Evolutionary conservation across 768 basidiomycete species (phyloP).

Genomic region (Mrakia blollopis): DNA sequence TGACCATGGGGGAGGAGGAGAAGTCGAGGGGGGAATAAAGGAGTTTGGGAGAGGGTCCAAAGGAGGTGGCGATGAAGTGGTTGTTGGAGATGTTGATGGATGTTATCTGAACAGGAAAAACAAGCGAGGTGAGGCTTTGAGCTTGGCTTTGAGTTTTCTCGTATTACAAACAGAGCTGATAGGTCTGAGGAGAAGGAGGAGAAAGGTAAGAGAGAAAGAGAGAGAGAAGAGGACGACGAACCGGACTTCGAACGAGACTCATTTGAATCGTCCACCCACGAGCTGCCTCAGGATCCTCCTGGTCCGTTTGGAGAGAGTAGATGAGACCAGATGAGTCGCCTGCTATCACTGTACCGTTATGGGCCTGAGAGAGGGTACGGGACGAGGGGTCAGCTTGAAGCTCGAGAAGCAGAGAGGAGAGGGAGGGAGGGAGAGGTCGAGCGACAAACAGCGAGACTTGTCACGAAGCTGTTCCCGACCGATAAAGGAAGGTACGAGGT

Average conservation of each 20-base stretch:
- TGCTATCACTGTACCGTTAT: neutral
- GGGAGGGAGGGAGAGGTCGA: neutral
- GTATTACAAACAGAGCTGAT: no score
- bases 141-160: no score
- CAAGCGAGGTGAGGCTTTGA: neutral
- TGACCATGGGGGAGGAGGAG: neutral
- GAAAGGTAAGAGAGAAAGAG: no score
- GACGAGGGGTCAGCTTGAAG: no score
- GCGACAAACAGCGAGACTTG: neutral
- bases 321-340: conserved; percentile 8
- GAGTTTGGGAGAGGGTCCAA: conserved; percentile 20
- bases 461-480: conserved; percentile 11
- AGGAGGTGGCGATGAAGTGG: conserved; percentile 27
- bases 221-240: neutral
- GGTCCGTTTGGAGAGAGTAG: conserved; percentile 8
- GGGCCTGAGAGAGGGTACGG: neutral
- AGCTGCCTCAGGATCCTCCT: neutral
- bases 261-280: conserved; percentile 13
- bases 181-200: no score
- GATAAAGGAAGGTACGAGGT: conserved; percentile 19
- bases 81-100: conserved; percentile 16
- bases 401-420: neutral
- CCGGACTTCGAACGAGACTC: neutral
- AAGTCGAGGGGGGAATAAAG: conserved; percentile 23
- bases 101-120: conserved; percentile 3